Base-by-base conservation (phyloP, 768 basidiomycete genomes). In the Kondoa malvinella region DNA sequence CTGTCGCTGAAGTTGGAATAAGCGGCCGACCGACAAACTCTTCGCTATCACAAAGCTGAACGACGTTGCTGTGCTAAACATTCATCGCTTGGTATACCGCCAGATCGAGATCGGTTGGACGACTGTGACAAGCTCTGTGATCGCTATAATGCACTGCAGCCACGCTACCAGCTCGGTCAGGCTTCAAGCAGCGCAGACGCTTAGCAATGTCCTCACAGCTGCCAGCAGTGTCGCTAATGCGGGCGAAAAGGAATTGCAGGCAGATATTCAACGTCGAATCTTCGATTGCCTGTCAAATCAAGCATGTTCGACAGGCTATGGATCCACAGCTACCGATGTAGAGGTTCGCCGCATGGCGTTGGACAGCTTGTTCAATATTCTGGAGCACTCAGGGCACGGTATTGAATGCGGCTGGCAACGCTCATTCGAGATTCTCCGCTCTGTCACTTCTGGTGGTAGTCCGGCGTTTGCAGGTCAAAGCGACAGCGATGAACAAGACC, bases 41-140 rank as follows among this genome's bases (percentile, higher is more conserved):
- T 97, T 95, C 78, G 89, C 90, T n/a, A 86, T 96, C 67, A 83
- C 83, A 68, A 89, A 89, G 74, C 79, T 96, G 27, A 87, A 90
- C 8, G 82, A 83, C 0, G 86, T 94, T 12, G 82, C 86, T 0
- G 80, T 85, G 72, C 81, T 89, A 65, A 99, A 96, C 74, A 85
- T 95, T 29, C 85, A 88, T 74, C 85, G 94, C 2, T 80, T 99
- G 21, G 86, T 95, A 61, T 87, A 86, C 70, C 82, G 86, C n/a
- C 82, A 86, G 14, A 85, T 89, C 0, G 85, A 86, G 15, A 79
- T 92, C 14, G 91, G 89, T 1, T 96, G 92, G 92, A 80, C 86
- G 65, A 81, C 85, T 4, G 85, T 87, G 65, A 91, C 87, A 0
- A 80, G 79, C 1, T 92, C 96, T 74, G 82, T 96, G 0, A 80